Base-by-base conservation (phyloP, 306 rosid genomes). In the Leucaena leucocephala region DNA sequence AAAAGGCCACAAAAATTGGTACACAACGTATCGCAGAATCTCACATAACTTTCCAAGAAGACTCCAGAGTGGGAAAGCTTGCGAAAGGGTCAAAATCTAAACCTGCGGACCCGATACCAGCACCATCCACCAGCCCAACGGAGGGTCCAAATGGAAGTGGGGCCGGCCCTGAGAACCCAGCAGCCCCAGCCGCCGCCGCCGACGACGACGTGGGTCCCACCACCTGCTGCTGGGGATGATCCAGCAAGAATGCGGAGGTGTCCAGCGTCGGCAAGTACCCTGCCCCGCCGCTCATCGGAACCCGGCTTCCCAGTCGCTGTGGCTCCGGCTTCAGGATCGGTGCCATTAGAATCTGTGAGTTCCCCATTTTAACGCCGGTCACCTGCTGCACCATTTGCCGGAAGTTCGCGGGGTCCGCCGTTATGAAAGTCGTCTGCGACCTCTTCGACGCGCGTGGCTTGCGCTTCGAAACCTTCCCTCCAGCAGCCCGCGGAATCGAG, bases 41-140 rank as follows among this genome's bases (percentile, higher is more conserved):
- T 46, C 85, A 85, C 92, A 91, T 87, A 34, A 92, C 98, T 84
- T 95, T 93, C 99, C 98, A 91, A 13, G 27, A 27, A 27, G 99
- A 94, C 57, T 95, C 99, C 2, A 95, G 82, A n/a, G 99, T 95
- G 22, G 99, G 99, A 83, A 91, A 95, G 82, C 86, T 86, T 5
- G 97, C 70, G 63, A 80, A 91, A 5, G 88, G 71, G 45, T 91
- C 97, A 84, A 91, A 95, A 80, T 89, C 98, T 5, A 87, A 86
- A 12, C 87, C 93, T 5, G 79, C 85, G 8, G 84, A 75, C 10
- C 71, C 57, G 22, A 82, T 49, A 36, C 82, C 68, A 39, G 80
- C 55, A 39, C 77, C 80, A 4, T 84, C 84, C 0, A 76, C 71
- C 0, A 77, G 38, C 7, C 45, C 85, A 45, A 39, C 33, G 14